Conservation (phyloP, 2,329 filamentous ascomycete genomes). For the Lachnellula occidentalis region DNA sequence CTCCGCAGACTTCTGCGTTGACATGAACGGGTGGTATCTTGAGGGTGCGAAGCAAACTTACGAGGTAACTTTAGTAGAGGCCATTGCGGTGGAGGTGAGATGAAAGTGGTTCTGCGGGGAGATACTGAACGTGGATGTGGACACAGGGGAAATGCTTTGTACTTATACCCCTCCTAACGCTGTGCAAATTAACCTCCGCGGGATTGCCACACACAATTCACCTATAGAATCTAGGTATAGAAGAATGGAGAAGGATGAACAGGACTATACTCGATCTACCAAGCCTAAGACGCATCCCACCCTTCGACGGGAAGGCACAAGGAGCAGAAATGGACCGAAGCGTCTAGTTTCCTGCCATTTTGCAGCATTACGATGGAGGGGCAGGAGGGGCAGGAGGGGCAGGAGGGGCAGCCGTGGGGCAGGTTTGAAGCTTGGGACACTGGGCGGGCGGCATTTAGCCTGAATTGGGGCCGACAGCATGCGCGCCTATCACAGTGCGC, state of each 20-base stretch:
- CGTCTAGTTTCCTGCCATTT: neutral
- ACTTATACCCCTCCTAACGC: conserved; percentile 12
- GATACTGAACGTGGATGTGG: conserved; percentile 4
- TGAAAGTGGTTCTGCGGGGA: neutral
- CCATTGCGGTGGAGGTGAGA: conserved; percentile 23
- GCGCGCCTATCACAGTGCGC: conserved; percentile 6
- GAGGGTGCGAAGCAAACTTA: conserved; percentile 14
- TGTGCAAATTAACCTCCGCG: neutral
- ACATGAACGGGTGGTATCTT: conserved; percentile 19
- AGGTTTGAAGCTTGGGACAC: conserved; percentile 1
- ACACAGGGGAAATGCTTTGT: conserved; percentile 4
- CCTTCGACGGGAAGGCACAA: neutral
- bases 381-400: too few relatives aligned
- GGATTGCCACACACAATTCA: neutral
- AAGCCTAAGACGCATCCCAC: conserved; percentile 1
- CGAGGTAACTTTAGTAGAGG: conserved; percentile 28
- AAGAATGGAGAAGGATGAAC: neutral
- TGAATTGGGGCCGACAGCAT: conserved; percentile 10
- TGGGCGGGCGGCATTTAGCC: conserved; percentile 18
- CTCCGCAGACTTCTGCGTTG: conserved; percentile 29
- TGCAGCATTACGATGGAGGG: conserved; percentile 4
- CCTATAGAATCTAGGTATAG: neutral
- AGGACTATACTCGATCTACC: neutral
- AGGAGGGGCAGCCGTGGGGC: too few relatives aligned
- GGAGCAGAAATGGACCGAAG: neutral